Conservation (phyloP, 1,284 basidiomycete species). For the Fistulina hepatica region DNA sequence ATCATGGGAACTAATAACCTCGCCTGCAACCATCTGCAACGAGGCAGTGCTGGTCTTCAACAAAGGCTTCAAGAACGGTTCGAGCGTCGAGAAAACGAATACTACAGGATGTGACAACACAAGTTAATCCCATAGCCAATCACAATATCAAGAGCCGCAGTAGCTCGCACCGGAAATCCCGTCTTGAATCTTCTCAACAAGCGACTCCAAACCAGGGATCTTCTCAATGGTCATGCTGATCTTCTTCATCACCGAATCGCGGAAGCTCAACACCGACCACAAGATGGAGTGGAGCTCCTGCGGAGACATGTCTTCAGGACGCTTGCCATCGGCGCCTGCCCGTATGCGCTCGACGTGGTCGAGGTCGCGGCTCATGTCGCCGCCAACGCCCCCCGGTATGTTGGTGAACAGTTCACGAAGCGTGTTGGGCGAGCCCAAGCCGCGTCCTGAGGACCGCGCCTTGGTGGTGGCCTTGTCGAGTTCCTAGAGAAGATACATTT, state of each 20-base stretch:
- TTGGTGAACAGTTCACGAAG: slow-evolving; percentile 47
- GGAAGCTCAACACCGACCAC: slow-evolving; percentile 81
- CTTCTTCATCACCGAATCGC: slow-evolving; percentile 78
- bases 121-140: too few species aligned
- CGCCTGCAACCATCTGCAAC: slow-evolving; percentile 51
- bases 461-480: slow-evolving; percentile 54
- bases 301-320: slow-evolving; percentile 74
- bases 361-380: slow-evolving; percentile 17
- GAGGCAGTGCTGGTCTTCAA: slow-evolving; percentile 55
- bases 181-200: slow-evolving; percentile 79
- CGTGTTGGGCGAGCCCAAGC: too few species aligned
- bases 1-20: slow-evolving; percentile 72
- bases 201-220: slow-evolving; percentile 54
- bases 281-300: slow-evolving; percentile 78
- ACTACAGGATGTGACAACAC: slow-evolving; percentile 29
- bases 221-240: slow-evolving; percentile 80
- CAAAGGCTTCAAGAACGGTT: slow-evolving; percentile 72
- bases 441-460: too few species aligned
- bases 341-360: background rate
- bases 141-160: background rate
- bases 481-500: too few species aligned
- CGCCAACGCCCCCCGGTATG: slow-evolving; percentile 50
- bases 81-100: slow-evolving; percentile 73
- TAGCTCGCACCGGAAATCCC: slow-evolving; percentile 47
- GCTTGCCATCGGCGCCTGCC: slow-evolving; percentile 34